These are phyloP conservation scores for Chaetomiaceae sp. DNA, from an alignment of 2,329 filamentous ascomycete species.

Conservation along the genomic window DNA sequence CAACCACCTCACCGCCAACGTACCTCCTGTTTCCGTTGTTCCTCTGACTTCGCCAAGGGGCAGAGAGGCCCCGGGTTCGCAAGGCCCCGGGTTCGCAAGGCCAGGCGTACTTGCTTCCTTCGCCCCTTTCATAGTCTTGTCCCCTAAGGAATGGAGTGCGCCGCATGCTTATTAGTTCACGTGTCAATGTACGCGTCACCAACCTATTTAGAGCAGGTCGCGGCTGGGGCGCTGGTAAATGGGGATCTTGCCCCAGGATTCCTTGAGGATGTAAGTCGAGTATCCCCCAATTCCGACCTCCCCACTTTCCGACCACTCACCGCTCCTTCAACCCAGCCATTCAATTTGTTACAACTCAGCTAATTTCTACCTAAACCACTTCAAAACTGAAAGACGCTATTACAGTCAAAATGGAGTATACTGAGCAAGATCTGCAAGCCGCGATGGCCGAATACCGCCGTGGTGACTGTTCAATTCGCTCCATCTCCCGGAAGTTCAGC, in stretches of 20 bases:
- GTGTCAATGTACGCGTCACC: constrained; percentile 35
- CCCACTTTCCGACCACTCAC: no score
- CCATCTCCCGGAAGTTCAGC: no score
- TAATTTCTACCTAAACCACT: no score
- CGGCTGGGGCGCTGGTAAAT: constrained; percentile 24
- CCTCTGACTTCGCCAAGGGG: constrained; percentile 28
- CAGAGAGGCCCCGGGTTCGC: constrained; percentile 26
- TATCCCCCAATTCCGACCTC: no score
- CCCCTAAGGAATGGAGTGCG: constrained; percentile 32
- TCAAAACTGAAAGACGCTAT: no score
- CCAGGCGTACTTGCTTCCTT: constrained; percentile 29
- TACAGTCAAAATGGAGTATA: no score
- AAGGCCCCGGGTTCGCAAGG: no score
- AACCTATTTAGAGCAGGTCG: constrained; percentile 29
- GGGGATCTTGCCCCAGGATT: constrained; percentile 29
- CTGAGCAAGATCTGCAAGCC: no score
- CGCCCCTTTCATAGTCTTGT: constrained; percentile 32
- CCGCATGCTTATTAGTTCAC: constrained; percentile 32
- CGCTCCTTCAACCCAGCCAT: no score
- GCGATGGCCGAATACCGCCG: no score
- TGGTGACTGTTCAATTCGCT: no score
- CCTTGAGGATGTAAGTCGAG: constrained; percentile 27
- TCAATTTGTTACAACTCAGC: no score
- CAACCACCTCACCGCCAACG: constrained; percentile 32
- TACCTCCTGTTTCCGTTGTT: constrained; percentile 31